Percentiles rank a stretch among this genome's conserved stretches.
Evolutionary conservation across 2,329 filamentous ascomycete genomes (phyloP).

Genomic region (Diaporthe destruens): DNA sequence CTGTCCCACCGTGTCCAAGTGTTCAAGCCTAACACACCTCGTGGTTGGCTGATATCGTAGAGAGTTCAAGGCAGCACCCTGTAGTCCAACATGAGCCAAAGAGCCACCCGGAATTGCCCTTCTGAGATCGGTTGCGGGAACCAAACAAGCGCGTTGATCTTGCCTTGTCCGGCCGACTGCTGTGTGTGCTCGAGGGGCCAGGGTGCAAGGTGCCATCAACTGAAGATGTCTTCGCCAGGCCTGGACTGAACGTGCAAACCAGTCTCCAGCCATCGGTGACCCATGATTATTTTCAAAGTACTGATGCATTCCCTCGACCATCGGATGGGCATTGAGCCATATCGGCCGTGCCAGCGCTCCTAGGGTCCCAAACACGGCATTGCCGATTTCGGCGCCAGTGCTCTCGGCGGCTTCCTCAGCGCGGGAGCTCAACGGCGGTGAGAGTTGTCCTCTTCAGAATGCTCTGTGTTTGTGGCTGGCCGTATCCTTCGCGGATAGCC

Average conservation of each 20-base stretch:
- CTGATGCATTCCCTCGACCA: background rate
- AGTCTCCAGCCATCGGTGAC: slow-evolving; percentile 7
- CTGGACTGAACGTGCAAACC: slow-evolving; percentile 8
- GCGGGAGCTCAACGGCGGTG: background rate
- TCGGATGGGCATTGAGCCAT: background rate
- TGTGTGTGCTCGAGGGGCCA: background rate
- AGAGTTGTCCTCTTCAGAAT: background rate
- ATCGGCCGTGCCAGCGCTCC: background rate
- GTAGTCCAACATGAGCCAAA: slow-evolving; percentile 12
- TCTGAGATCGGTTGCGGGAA: slow-evolving; percentile 27
- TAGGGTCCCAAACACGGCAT: slow-evolving; percentile 8
- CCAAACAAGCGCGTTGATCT: slow-evolving; percentile 31
- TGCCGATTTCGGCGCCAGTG: background rate
- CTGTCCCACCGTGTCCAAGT: background rate
- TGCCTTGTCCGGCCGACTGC: slow-evolving; percentile 10
- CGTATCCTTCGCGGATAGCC: background rate
- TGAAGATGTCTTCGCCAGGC: background rate
- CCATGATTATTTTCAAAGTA: background rate
- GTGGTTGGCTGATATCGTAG: background rate
- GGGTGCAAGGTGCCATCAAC: background rate
- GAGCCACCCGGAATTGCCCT: slow-evolving; percentile 5
- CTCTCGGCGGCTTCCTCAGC: slow-evolving; percentile 3
- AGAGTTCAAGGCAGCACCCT: background rate
- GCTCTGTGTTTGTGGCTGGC: background rate
- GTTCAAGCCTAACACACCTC: background rate